Evolutionary conservation across 139 green algal genomes (phyloP).

Genomic region (Gonium pectorale): DNA sequence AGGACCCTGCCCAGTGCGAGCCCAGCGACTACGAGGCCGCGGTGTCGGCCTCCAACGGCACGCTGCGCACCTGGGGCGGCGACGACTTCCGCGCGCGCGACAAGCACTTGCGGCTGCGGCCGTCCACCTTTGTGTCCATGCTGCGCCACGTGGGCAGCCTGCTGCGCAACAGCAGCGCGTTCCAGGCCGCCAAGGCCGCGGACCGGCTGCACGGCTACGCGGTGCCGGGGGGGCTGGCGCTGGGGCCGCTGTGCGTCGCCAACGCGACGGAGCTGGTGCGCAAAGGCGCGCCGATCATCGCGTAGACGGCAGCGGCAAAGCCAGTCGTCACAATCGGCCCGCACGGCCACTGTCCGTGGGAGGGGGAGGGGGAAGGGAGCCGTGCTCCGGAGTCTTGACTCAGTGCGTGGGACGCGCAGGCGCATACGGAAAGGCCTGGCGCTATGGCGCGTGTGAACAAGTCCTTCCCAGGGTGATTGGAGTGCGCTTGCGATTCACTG

Average conservation of each 20-base stretch:
- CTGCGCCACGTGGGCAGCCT: slow-evolving; percentile 1
- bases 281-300: neutral
- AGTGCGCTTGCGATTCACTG: too few relatives aligned
- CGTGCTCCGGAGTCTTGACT: too few relatives aligned
- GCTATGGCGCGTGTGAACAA: too few relatives aligned
- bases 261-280: neutral
- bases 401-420: too few relatives aligned
- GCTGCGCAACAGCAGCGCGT: neutral
- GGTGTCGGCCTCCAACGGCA: neutral
- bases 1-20: slow-evolving; percentile 14
- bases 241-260: neutral
- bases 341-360: too few relatives aligned
- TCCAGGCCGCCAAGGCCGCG: neutral
- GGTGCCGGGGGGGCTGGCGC: neutral
- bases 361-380: too few relatives aligned
- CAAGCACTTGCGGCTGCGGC: slow-evolving; percentile 11
- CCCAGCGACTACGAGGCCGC: slow-evolving; percentile 32
- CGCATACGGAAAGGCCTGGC: too few relatives aligned
- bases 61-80: neutral
- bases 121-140: neutral
- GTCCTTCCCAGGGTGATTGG: too few relatives aligned
- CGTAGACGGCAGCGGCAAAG: too few relatives aligned
- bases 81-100: neutral
- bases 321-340: too few relatives aligned
- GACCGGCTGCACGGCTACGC: neutral